These are phyloP conservation scores for Ocimum tenuiflorum DNA, from an alignment of 257 asterid species.

Conservation along the genomic window DNA sequence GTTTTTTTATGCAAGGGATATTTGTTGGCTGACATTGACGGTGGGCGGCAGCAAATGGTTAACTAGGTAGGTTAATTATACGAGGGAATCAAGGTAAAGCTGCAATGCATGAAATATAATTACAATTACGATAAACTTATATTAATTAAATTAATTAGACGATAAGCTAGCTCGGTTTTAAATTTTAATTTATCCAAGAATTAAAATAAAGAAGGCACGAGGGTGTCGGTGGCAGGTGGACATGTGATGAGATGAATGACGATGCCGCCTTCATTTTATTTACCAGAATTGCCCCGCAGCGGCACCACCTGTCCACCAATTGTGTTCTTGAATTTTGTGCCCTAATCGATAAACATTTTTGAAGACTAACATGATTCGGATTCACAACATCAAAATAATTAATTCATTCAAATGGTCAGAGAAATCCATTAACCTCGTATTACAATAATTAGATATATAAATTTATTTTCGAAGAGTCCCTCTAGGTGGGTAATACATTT, in stretches of 20 bases:
- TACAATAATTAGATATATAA: too few species aligned
- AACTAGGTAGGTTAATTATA: background rate
- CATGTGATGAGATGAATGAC: slow-evolving; percentile 13
- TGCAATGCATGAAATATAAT: background rate
- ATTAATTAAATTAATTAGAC: background rate
- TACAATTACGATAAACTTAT: background rate
- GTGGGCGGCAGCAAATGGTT: too few species aligned
- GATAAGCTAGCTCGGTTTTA: background rate
- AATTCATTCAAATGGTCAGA: too few species aligned
- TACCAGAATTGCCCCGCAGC: background rate
- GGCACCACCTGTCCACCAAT: background rate
- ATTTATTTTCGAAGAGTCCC: too few species aligned
- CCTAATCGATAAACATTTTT: too few species aligned
- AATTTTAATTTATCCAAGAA: background rate
- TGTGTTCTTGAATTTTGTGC: too few species aligned
- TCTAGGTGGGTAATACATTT: too few species aligned
- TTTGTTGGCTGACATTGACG: too few species aligned
- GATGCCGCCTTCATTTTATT: background rate
- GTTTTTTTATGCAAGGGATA: too few species aligned
- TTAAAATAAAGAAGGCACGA: background rate
- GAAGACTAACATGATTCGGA: too few species aligned
- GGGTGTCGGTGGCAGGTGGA: slow-evolving; percentile 14
- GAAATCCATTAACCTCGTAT: too few species aligned
- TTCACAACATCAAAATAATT: too few species aligned
- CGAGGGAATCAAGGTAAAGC: background rate